Base-by-base conservation (phyloP, 768 basidiomycete species). In the Amanita polypyramis region DNA sequence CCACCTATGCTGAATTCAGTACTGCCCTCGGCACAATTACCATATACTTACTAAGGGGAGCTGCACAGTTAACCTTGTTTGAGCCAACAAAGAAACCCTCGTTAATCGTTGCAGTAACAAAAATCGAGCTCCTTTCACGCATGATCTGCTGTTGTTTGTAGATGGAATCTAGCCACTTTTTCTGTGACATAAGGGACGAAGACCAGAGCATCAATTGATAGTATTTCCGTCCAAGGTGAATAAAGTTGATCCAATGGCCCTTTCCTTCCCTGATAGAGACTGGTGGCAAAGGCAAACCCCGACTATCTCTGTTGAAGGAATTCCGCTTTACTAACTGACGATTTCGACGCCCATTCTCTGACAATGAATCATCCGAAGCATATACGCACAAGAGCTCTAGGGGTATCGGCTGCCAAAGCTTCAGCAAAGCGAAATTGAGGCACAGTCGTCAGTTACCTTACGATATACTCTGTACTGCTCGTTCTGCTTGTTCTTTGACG, bases 381-480 rank as follows among this genome's bases (percentile, higher is more conserved):
- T 84, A 78, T 53, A 97, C 77, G 42, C 85, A 72, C 19, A 99
- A 77, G 1, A 99, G 76, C 56, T 98, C 96, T 39, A 98, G 76
- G 0, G 96, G 96, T 58, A 98, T 96, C 1, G 96, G 95, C 94
- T 96, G 53, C 12, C 30, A 19, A 23, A 29, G 35, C 54, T 39
- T 35, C 25, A 5, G n/a, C 8, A 20, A 37, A 21, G 19, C 8
- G 35, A 4, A 17, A 35, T 38, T 37, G n/a, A 54, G 33, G 43
- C 34, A 33, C 17, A 23, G 25, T 20, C n/a, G 9, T 43, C 43
- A 69, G 85, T 62, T 60, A 98, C 94, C 56, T 86, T 80, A 56
- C 94, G 81, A 60, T 96, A 94, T 10, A 98, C 94, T 60, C 88
- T 89, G 64, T 80, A 85, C 57, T 92, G 89, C 55, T 97, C 94